Percentiles rank a stretch among this genome's conserved stretches.
Conservation (phyloP, 176 grass and related monocot species). For the Rhynchospora tenuis region DNA sequence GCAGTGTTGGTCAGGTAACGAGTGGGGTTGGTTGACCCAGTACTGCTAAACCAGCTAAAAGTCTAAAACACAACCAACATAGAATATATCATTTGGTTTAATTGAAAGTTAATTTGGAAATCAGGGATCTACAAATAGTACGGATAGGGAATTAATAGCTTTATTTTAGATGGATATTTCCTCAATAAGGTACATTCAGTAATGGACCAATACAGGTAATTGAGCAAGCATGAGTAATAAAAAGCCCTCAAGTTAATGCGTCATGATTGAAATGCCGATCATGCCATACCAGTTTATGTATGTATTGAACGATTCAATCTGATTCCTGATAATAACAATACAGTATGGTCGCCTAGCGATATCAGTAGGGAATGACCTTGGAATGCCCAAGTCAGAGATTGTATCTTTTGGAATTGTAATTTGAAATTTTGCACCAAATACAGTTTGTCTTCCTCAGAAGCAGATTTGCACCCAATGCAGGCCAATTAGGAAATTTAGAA, state of each 20-base stretch:
- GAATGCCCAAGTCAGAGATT: background rate
- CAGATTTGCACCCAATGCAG: no score
- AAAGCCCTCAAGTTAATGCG: background rate
- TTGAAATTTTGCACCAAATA: no score
- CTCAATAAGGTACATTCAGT: no score
- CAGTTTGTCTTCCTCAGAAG: no score
- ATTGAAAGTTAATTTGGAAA: background rate
- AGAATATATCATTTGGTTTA: background rate
- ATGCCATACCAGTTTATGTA: background rate
- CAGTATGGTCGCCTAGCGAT: no score
- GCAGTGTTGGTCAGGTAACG: no score
- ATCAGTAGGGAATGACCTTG: no score
- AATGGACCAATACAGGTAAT: no score
- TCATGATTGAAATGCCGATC: background rate
- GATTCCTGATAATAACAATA: background rate
- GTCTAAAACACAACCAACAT: no score
- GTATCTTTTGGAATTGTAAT: background rate
- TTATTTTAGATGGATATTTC: background rate
- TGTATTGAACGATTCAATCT: background rate
- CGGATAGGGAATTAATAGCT: background rate
- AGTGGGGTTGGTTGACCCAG: no score
- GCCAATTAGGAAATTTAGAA: no score
- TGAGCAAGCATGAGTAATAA: background rate
- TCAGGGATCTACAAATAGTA: background rate
- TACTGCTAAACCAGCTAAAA: no score